Evolutionary conservation across 305 asterid genomes (phyloP).

Genomic region (Fraxinus greggii): DNA sequence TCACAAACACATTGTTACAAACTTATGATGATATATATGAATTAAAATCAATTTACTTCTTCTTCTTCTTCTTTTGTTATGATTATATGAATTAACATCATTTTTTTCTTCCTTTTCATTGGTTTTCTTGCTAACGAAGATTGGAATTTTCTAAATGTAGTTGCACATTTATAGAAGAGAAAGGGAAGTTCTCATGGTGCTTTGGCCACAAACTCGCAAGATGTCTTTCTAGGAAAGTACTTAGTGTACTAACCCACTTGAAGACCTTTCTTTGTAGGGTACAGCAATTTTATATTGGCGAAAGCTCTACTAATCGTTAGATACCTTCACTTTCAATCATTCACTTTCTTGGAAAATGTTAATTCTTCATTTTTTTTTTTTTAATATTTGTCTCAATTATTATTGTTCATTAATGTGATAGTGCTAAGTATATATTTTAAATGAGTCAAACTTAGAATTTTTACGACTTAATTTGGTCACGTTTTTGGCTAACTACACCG

Average conservation of each 20-base stretch:
- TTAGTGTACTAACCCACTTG: not conserved
- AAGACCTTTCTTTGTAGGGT: conserved; percentile 11
- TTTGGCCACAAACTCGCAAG: not conserved
- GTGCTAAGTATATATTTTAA: too few relatives aligned
- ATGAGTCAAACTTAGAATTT: not conserved
- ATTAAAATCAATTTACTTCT: not conserved
- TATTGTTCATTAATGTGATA: not conserved
- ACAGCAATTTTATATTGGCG: not conserved
- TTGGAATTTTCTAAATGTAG: not conserved
- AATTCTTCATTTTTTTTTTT: not conserved
- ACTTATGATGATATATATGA: not conserved
- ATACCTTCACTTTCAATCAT: too few relatives aligned
- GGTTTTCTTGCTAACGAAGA: not conserved
- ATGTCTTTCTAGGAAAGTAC: conserved; percentile 6
- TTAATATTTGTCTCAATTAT: not conserved
- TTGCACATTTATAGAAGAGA: conserved; percentile 18
- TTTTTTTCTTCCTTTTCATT: too few relatives aligned
- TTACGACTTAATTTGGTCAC: not conserved
- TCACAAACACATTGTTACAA: not conserved
- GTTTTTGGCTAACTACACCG: not conserved
- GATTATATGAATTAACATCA: too few relatives aligned
- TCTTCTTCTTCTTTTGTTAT: not conserved
- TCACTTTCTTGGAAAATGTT: not conserved
- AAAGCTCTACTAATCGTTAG: not conserved
- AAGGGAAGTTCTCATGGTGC: conserved; percentile 28